Base-by-base conservation (phyloP, 2,329 filamentous ascomycete species). In the Tetracladium maxilliforme region DNA sequence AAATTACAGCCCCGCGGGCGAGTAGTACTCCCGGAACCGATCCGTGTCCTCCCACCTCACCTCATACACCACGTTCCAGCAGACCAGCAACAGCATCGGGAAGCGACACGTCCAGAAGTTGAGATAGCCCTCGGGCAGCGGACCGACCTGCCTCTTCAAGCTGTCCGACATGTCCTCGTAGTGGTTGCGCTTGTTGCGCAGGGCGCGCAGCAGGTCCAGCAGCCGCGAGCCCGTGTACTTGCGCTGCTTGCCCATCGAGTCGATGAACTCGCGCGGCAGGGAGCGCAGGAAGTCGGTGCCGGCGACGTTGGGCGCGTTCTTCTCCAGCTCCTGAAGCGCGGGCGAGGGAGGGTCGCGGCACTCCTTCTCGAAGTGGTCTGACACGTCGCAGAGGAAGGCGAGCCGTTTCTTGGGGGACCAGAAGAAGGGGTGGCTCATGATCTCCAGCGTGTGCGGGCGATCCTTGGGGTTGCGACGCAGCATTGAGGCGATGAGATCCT, bases 181-280 rank as follows among this genome's bases (percentile, higher is more conserved):
- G 45, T 98, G 90, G 35, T 95, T 93, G 41, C 80, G 81, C 66
- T 98, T 98, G 53, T 98, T 98, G 14, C 90, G 65, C 28, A 98
- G 57, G 2, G 87, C 90, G 3, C 90, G 69, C 12, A 98, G 56
- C 13, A 98, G 61, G 50, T 98, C 90, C 27, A 98, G 54, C 44
- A 98, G 67, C 23, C 72, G 69, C 2, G 70, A 66, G 1, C 86
- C 86, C 1, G 79, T 90, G 51, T 98, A 98, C 51, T 93, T 94
- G 42, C 87, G 70, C 52, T 95, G 87, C 53, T 92, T 93, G 30
- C 84, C 86, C 6, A 95, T 63, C 3, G 77, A 87, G 19, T 92
- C 82, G 32, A 92, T 75, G 47, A 95, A 95, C 16, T 77, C 72
- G 27, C 71, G 69, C 7, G 86, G 81, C 2, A 95, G 60, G 10